Evolutionary conservation across 208 protist genomes (phyloP), one percentile per base, ranked within the genome.

Genomic region (Leishmania amazonensis): DNA sequence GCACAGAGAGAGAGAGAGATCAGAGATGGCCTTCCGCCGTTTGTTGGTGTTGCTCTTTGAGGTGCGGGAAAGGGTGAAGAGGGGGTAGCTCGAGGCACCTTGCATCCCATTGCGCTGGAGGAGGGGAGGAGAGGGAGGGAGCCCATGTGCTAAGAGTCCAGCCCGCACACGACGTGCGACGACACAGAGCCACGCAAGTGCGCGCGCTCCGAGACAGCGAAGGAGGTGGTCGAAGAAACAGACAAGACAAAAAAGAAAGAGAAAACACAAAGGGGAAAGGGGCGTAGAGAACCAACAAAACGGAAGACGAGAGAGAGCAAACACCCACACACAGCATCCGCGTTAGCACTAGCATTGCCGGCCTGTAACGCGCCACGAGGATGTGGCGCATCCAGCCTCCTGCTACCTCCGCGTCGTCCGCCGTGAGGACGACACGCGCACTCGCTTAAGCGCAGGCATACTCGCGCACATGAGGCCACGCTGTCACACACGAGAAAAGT

Each of bases 241-340:
- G 75, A 76, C 70, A 75, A 6, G 40, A 42, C 40, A 1, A 17
- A 72, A 38, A 38, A 67, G 60, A 28, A 0, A 42, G 40, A 42
- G 40, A 42, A n/a, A 67, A 40, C 60, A 65, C 31, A 65, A 35
- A 65, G 0, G 11, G n/a, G 7, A 65, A 7, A 6, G 31, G 7
- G 1, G 58, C 19, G 11, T 8, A 65, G n/a, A 65, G 35, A 70
- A 84, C 24, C 75, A 74, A 58, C 53, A 78, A 42, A 74, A 58
- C 9, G 6, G 51, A 74, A 78, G 64, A 9, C 64, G 45, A 42
- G 17, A 70, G 35, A 24, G 31, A n/a, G 31, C 31, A 67, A 67
- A n/a, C 17, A 67, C 35, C 9, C 21, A 40, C 65, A 71, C 60
- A 65, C 60, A 71, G 31, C 24, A 64, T n/a, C 28, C 58, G 28